Evolutionary conservation across 2,329 filamentous ascomycete species (phyloP).

Genomic region (Metarhizium album): DNA sequence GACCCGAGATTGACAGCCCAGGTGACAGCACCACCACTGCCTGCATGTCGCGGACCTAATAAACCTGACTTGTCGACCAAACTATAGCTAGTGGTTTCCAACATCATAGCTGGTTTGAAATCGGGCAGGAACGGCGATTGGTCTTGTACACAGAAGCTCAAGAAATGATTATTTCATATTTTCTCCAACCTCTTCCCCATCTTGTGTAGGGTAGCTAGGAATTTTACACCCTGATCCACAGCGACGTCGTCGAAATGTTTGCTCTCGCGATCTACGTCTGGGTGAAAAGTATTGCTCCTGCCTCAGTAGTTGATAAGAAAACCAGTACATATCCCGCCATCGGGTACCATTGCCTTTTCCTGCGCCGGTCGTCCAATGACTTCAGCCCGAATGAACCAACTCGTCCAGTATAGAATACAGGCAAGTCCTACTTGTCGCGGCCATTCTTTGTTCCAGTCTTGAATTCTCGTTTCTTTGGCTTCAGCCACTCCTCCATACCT

Average conservation of each 20-base stretch:
- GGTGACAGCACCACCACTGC: too few species aligned
- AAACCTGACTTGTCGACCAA: too few species aligned
- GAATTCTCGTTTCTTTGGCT: slow-evolving; percentile 63
- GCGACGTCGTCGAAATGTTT: too few species aligned
- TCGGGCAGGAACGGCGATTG: too few species aligned
- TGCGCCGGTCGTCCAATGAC: background rate
- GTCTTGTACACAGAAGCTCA: too few species aligned
- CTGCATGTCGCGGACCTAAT: too few species aligned
- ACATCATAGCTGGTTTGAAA: too few species aligned
- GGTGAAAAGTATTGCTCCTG: background rate
- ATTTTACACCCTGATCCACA: background rate
- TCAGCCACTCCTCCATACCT: slow-evolving; percentile 83
- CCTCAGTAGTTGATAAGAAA: background rate
- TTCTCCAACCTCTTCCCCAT: background rate
- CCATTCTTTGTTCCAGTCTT: slow-evolving; percentile 29
- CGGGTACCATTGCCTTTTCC: background rate
- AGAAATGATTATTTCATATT: too few species aligned
- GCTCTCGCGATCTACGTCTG: too few species aligned
- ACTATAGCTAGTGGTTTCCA: too few species aligned
- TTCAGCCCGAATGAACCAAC: background rate
- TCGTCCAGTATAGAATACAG: background rate
- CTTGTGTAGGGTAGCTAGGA: background rate
- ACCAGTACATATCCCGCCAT: background rate
- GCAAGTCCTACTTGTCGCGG: slow-evolving; percentile 20
- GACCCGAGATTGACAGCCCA: too few species aligned